phyloP scores from a whole-genome alignment of 1,284 basidiomycete genomes.

The Apiotrichum veenhuisii region DNA sequence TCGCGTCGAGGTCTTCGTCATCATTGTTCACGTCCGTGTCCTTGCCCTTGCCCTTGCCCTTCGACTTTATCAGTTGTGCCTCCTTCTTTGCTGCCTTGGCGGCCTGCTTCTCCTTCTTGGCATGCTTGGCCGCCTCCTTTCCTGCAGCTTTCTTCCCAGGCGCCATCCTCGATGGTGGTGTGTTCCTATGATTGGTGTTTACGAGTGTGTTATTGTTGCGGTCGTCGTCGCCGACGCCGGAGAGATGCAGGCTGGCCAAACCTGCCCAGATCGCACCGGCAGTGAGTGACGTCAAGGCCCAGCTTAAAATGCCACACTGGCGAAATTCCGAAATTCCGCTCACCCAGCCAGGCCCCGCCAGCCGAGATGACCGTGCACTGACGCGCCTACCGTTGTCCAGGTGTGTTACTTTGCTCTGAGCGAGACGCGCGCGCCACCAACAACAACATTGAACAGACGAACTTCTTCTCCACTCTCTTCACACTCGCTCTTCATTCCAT shows the following conservation, averaged over 20 bases:
- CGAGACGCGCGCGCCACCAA: no score
- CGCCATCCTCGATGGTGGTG: slow-evolving; percentile 10
- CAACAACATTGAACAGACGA: background rate
- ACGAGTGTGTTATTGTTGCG: background rate
- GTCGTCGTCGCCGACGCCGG: background rate
- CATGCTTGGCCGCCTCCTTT: slow-evolving; percentile 60
- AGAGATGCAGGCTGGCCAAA: no score
- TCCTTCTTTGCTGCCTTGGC: slow-evolving; percentile 60
- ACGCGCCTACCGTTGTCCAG: no score
- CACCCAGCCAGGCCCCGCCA: no score
- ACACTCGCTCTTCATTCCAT: background rate
- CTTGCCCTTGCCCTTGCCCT: slow-evolving; percentile 40
- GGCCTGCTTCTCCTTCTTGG: slow-evolving; percentile 64
- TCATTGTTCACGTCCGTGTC: slow-evolving; percentile 59
- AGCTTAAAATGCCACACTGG: background rate
- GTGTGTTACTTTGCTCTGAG: no score
- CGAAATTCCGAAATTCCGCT: background rate
- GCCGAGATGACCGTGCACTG: no score
- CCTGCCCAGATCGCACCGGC: no score
- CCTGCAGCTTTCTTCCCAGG: slow-evolving; percentile 18
- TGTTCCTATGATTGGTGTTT: background rate
- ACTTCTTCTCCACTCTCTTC: background rate
- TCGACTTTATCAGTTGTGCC: slow-evolving; percentile 57
- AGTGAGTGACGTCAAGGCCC: no score
- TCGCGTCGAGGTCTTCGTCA: slow-evolving; percentile 71